phyloP scores from a whole-genome alignment of 2,329 filamentous ascomycete genomes.

The Diaporthe australafricana region DNA sequence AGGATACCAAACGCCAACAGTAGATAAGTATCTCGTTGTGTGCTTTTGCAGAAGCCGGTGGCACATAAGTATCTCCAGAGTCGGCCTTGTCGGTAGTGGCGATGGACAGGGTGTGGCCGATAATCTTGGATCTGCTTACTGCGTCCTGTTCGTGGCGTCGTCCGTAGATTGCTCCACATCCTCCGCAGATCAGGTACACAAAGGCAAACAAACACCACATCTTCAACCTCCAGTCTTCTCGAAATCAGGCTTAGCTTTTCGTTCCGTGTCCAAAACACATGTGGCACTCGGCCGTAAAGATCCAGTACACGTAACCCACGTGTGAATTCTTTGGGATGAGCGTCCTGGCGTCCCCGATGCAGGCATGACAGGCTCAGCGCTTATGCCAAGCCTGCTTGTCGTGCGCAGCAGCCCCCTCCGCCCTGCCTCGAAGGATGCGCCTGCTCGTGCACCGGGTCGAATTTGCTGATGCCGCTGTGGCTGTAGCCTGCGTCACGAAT shows the following conservation, averaged over 20 bases:
- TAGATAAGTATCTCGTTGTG: too few relatives aligned
- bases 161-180: neutral
- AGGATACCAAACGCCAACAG: too few relatives aligned
- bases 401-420: neutral
- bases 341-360: neutral
- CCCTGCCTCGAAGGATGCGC: constrained; percentile 3
- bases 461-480: neutral
- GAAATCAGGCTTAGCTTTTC: too few relatives aligned
- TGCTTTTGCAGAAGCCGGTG: too few relatives aligned
- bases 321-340: neutral
- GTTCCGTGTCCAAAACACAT: too few relatives aligned
- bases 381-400: neutral
- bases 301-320: neutral
- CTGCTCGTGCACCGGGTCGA: neutral
- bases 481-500: constrained; percentile 7
- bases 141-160: neutral
- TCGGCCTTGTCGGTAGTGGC: neutral
- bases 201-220: too few relatives aligned
- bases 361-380: neutral
- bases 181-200: neutral
- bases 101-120: neutral
- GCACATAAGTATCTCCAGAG: too few relatives aligned
- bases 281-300: neutral
- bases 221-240: neutral
- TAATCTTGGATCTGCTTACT: neutral